Conservation (phyloP, 257 asterid genomes). For the Nicotiana knightiana region DNA sequence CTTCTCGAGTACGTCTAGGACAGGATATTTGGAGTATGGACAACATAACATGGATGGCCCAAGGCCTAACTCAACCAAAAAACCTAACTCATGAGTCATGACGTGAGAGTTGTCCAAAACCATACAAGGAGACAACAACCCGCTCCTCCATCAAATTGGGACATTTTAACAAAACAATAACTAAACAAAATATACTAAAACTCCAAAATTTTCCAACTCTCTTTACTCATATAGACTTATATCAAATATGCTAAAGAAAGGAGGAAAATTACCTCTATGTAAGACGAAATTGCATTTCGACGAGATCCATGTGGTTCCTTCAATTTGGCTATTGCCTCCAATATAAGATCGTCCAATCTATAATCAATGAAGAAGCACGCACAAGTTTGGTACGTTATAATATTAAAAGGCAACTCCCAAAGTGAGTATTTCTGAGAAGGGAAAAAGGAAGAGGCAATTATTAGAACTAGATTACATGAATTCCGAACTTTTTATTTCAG, state of each 20-base stretch:
- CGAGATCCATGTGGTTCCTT: constrained; percentile 94
- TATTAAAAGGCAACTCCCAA: neutral
- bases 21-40: neutral
- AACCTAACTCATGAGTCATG: neutral
- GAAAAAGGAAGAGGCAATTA: neutral
- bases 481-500: neutral
- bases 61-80: neutral
- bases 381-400: neutral
- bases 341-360: constrained; percentile 67
- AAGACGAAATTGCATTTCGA: constrained; percentile 52
- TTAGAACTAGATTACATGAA: neutral
- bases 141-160: neutral
- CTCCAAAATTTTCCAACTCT: neutral
- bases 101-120: neutral
- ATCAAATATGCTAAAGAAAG: neutral
- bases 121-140: neutral
- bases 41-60: neutral
- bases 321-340: constrained; percentile 81
- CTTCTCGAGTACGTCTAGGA: neutral
- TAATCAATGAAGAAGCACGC: constrained; percentile 16
- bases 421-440: neutral
- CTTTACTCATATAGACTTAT: neutral
- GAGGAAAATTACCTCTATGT: constrained; percentile 57
- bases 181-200: neutral
- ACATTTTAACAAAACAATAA: neutral